Conservation (phyloP, 108 stramenopile species). For the Discostella pseudostelligera region DNA sequence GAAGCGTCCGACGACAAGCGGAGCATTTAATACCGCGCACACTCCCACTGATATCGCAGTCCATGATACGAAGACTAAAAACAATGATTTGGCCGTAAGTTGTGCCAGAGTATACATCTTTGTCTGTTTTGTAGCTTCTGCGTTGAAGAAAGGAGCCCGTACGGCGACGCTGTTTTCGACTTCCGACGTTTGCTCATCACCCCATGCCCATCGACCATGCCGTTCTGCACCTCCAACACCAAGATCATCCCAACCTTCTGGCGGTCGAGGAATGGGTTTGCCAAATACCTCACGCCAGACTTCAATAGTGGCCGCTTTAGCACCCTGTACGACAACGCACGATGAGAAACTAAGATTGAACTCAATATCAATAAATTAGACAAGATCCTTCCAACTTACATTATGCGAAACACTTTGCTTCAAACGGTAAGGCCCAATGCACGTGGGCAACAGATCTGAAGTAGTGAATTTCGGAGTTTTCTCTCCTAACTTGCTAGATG, state of each 20-base stretch:
- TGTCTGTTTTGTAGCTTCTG: background rate
- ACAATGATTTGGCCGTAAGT: conserved; percentile 44
- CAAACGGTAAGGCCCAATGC: conserved; percentile 69
- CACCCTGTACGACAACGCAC: background rate
- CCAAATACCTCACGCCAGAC: conserved; percentile 70
- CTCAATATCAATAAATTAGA: background rate
- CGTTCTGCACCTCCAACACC: conserved; percentile 78
- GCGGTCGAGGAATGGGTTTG: conserved; percentile 71
- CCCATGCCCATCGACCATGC: conserved; percentile 88
- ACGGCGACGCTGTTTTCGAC: conserved; percentile 74
- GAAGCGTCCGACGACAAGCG: conserved; percentile 58
- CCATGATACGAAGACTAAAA: conserved; percentile 68
- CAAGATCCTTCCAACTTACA: conserved; percentile 3
- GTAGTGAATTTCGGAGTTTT: conserved; percentile 18
- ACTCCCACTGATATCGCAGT: conserved; percentile 51
- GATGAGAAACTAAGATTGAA: background rate
- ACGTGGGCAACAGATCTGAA: conserved; percentile 58
- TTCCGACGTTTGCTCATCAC: conserved; percentile 62
- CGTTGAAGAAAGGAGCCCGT: conserved; percentile 57
- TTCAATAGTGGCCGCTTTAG: conserved; percentile 45
- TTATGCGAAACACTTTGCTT: conserved; percentile 21
- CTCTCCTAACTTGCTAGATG: conserved; percentile 24
- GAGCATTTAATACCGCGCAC: conserved; percentile 42
- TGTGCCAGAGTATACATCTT: conserved; percentile 2
- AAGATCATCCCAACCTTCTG: conserved; percentile 91